Evolutionary conservation across 805 yeast species (phyloP).

Genomic region (Diddensiella santjacobensis): DNA sequence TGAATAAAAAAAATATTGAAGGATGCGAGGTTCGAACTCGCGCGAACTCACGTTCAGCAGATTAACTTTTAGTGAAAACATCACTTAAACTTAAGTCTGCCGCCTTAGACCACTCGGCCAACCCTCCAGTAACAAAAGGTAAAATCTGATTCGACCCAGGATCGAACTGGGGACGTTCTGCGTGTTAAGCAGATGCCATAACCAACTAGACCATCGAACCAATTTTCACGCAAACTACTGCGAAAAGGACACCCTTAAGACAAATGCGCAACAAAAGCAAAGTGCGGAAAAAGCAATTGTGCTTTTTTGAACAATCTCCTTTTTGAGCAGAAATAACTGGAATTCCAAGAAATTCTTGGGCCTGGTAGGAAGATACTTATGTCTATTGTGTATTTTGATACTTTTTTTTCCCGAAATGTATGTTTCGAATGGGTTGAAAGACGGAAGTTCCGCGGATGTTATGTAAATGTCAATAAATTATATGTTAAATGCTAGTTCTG

Average conservation of each 20-base stretch:
- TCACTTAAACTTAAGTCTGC: constrained; percentile 32
- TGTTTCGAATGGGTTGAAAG: too few species aligned
- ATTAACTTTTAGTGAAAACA: constrained; percentile 15
- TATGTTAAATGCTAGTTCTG: not conserved
- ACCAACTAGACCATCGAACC: constrained; percentile 99
- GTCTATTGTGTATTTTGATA: too few species aligned
- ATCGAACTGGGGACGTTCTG: constrained; percentile 99
- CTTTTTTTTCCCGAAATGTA: too few species aligned
- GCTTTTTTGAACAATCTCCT: too few species aligned
- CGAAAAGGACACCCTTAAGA: not conserved
- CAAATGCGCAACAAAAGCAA: not conserved
- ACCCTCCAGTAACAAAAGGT: constrained; percentile 36
- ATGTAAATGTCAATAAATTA: too few species aligned
- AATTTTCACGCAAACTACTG: constrained; percentile 6
- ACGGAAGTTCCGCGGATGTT: too few species aligned
- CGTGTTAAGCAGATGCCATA: constrained; percentile 99
- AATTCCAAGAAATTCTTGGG: too few species aligned
- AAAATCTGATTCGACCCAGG: constrained; percentile 96
- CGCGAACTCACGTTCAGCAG: constrained; percentile 34
- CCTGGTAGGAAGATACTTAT: too few species aligned
- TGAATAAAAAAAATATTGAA: constrained; percentile 25
- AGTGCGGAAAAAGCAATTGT: too few species aligned
- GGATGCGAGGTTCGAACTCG: constrained; percentile 38
- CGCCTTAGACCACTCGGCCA: constrained; percentile 40
- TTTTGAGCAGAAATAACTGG: too few species aligned